phyloP scores from a whole-genome alignment of 2,329 filamentous ascomycete genomes.

The Arthroderma sp. region DNA sequence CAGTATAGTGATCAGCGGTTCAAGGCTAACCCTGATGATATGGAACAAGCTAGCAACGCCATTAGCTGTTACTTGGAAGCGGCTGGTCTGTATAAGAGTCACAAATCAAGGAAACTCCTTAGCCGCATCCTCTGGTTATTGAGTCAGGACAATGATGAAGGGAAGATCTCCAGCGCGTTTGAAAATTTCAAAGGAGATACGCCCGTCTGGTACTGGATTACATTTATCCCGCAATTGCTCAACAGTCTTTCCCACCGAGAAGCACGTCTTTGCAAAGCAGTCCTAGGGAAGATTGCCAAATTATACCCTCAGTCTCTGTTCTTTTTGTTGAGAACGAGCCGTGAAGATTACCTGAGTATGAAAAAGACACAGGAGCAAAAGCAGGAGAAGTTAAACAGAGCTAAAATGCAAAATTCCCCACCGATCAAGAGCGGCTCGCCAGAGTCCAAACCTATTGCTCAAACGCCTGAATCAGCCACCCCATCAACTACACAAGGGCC shows the following conservation, averaged over 20 bases:
- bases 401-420: slow-evolving; percentile 43
- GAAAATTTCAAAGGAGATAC: slow-evolving; percentile 96
- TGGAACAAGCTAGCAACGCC: slow-evolving; percentile 76
- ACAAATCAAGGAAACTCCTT: slow-evolving; percentile 87
- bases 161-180: slow-evolving; percentile 71
- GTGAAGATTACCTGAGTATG: slow-evolving; percentile 85
- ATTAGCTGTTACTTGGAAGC: slow-evolving; percentile 94
- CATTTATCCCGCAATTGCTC: slow-evolving; percentile 91
- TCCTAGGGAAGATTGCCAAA: slow-evolving; percentile 88
- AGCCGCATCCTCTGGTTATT: slow-evolving; percentile 90
- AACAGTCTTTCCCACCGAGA: slow-evolving; percentile 86
- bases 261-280: slow-evolving; percentile 68
- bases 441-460: slow-evolving; percentile 13
- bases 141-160: slow-evolving; percentile 80
- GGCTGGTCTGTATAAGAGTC: slow-evolving; percentile 90
- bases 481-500: slow-evolving; percentile 21
- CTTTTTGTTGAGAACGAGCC: slow-evolving; percentile 83
- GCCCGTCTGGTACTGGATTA: slow-evolving; percentile 99
- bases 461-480: slow-evolving; percentile 24
- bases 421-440: slow-evolving; percentile 19
- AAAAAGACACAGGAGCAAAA: slow-evolving; percentile 69
- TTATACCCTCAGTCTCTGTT: slow-evolving; percentile 91
- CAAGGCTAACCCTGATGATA: slow-evolving; percentile 72
- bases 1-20: slow-evolving; percentile 96
- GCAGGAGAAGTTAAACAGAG: slow-evolving; percentile 45